Base-by-base conservation (phyloP, 768 basidiomycete genomes). In the Pholiota molesta region DNA sequence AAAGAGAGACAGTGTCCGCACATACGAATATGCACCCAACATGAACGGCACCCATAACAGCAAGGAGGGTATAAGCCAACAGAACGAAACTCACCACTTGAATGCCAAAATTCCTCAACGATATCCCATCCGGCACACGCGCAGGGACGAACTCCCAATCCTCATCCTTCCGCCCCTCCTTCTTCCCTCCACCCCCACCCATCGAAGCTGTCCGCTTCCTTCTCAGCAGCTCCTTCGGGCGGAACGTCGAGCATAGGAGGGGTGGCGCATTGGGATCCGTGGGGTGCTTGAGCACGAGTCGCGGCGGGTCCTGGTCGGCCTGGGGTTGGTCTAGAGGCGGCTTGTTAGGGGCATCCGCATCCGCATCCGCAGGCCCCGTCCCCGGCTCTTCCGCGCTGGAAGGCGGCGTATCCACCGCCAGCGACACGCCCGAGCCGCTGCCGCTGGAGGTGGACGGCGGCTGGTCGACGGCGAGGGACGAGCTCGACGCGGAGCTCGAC, bases 51-150 rank as follows among this genome's bases (percentile, higher is more conserved):
- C n/a, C n/a, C n/a, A n/a, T n/a, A n/a, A n/a, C n/a, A n/a, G n/a
- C n/a, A n/a, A n/a, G n/a, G n/a, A n/a, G n/a, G n/a, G n/a, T n/a
- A n/a, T 1, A 21, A 37, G 19, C 45, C 45, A 35, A 57, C 4
- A 7, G 57, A 61, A 60, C 64, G 19, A 31, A 19, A 87, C 92
- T 80, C 71, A 94, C 90, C 66, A 91, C 86, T 74, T 96, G 95
- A 62, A 94, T 90, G 29, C 92, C 91, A 72, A 96, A 95, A 77
- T 96, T 94, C 65, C 95, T 81, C 69, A 93, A 76, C 62, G 87
- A 90, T 61, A 93, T 92, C 17, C 92, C 92, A 66, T 92, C 89
- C 10, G 92, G 92, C 59, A 94, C 89, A 57, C 79, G 80, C 14
- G 83, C 82, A 44, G 89, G 87, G 39, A 87, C 81, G 65, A 94